phyloP scores from a whole-genome alignment of 768 basidiomycete species.

The Tricholoma furcatifolium region DNA sequence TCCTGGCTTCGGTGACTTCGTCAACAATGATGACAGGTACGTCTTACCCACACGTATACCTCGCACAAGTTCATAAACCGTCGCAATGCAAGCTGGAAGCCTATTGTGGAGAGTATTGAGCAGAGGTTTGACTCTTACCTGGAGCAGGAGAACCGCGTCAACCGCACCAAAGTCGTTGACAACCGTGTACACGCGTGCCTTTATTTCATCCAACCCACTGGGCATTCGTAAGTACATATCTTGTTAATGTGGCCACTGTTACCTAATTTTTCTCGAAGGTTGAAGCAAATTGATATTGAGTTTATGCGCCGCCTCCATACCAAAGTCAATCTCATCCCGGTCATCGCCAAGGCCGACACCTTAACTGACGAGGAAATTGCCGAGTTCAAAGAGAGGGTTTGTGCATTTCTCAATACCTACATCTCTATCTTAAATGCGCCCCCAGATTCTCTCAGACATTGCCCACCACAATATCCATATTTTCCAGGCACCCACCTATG shows the following conservation, averaged over 20 bases:
- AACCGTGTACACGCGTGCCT: conserved; percentile 98
- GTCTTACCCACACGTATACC: conserved; percentile 20
- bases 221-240: conserved; percentile 77
- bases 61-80: conserved; percentile 16
- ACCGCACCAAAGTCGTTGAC: conserved; percentile 89
- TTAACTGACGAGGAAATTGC: conserved; percentile 94
- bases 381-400: conserved; percentile 89
- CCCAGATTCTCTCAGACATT: conserved; percentile 90
- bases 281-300: conserved; percentile 98
- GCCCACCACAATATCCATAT: conserved; percentile 95
- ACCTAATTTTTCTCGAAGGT: conserved; percentile 40
- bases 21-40: conserved; percentile 98
- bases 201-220: conserved; percentile 98
- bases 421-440: conserved; percentile 1
- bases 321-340: conserved; percentile 96
- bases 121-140: conserved; percentile 96
- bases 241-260: conserved; percentile 1
- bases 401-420: conserved; percentile 19
- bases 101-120: conserved; percentile 97
- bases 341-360: conserved; percentile 98
- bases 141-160: conserved; percentile 98
- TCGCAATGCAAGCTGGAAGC: conserved; percentile 77
- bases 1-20: conserved; percentile 98
- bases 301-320: conserved; percentile 98
- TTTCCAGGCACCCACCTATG: conserved; percentile 97